These are phyloP conservation scores for Trichoderma gracile DNA, from an alignment of 2,329 filamentous ascomycete species.

Conservation along the genomic window DNA sequence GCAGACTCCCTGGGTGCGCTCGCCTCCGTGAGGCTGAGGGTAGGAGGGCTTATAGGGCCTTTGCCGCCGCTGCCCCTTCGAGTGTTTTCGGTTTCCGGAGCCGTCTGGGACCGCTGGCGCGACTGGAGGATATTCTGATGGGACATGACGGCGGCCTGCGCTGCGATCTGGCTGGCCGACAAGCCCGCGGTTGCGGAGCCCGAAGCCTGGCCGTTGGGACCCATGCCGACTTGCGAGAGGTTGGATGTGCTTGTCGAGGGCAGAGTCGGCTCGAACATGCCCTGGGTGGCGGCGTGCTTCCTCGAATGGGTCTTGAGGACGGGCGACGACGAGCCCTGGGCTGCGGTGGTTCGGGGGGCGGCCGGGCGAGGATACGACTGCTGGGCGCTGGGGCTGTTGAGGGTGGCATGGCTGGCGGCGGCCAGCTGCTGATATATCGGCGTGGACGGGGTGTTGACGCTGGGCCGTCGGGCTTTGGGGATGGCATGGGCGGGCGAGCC, in stretches of 20 bases:
- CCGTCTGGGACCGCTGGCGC: conserved; percentile 73
- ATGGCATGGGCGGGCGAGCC: conserved; percentile 44
- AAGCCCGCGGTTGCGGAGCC: conserved; percentile 40
- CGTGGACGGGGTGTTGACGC: conserved; percentile 43
- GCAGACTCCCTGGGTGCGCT: conserved; percentile 60
- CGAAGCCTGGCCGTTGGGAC: conserved; percentile 46
- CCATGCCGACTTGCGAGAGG: conserved; percentile 52
- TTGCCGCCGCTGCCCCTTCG: conserved; percentile 49
- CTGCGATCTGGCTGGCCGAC: conserved; percentile 75
- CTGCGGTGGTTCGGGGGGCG: conserved; percentile 35
- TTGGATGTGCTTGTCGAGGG: conserved; percentile 62
- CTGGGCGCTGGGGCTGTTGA: conserved; percentile 48
- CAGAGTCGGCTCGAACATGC: conserved; percentile 73
- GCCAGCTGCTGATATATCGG: conserved; percentile 53
- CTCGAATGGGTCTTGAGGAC: conserved; percentile 52
- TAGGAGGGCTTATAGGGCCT: conserved; percentile 60
- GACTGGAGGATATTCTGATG: conserved; percentile 54
- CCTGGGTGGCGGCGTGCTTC: conserved; percentile 72
- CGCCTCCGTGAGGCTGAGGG: conserved; percentile 65
- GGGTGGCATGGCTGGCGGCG: conserved; percentile 48
- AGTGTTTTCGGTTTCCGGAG: conserved; percentile 52
- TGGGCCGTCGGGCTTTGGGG: conserved; percentile 48
- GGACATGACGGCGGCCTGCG: conserved; percentile 73
- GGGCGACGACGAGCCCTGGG: conserved; percentile 37
- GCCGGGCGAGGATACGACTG: conserved; percentile 62